Percentiles rank a stretch among this genome's conserved stretches.
Conservation (phyloP, 768 basidiomycete species). For the Galerina marginata region DNA sequence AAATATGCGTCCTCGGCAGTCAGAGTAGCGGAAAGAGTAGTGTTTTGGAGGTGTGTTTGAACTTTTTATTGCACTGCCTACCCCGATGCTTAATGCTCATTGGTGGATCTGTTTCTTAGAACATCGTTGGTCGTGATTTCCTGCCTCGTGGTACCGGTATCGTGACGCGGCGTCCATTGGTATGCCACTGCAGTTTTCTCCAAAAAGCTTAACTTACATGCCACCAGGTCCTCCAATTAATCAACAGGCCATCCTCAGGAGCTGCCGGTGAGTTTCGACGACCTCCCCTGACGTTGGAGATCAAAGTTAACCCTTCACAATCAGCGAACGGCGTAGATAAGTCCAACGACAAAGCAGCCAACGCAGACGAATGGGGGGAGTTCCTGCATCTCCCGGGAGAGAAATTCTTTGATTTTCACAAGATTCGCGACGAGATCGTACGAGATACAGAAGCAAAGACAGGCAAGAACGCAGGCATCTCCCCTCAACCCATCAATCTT, state of each 20-base stretch:
- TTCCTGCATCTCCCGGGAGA: slow-evolving; percentile 96
- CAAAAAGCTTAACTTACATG: slow-evolving; percentile 4
- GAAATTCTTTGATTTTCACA: slow-evolving; percentile 97
- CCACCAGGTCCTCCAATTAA: slow-evolving; percentile 89
- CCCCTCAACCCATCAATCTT: slow-evolving; percentile 95
- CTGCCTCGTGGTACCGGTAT: slow-evolving; percentile 98
- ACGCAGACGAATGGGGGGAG: slow-evolving; percentile 98
- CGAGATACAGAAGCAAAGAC: slow-evolving; percentile 98
- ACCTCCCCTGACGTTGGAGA: background rate
- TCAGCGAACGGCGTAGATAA: slow-evolving; percentile 53
- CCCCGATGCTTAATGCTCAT: slow-evolving; percentile 11
- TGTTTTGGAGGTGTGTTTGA: slow-evolving; percentile 75
- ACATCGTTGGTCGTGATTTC: slow-evolving; percentile 98
- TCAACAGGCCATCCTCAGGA: slow-evolving; percentile 73
- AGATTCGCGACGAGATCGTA: slow-evolving; percentile 95
- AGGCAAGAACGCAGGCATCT: slow-evolving; percentile 97
- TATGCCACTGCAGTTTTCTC: slow-evolving; percentile 40
- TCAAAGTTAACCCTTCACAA: slow-evolving; percentile 32
- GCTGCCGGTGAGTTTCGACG: slow-evolving; percentile 25
- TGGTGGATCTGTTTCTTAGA: slow-evolving; percentile 49
- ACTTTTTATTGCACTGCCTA: background rate
- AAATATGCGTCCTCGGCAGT: slow-evolving; percentile 90
- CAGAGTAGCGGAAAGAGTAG: slow-evolving; percentile 95
- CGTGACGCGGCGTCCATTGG: slow-evolving; percentile 95
- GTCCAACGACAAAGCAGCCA: slow-evolving; percentile 74